Conservation (phyloP, 2,329 filamentous ascomycete species). For the Pseudophaeomoniella oleicola region DNA sequence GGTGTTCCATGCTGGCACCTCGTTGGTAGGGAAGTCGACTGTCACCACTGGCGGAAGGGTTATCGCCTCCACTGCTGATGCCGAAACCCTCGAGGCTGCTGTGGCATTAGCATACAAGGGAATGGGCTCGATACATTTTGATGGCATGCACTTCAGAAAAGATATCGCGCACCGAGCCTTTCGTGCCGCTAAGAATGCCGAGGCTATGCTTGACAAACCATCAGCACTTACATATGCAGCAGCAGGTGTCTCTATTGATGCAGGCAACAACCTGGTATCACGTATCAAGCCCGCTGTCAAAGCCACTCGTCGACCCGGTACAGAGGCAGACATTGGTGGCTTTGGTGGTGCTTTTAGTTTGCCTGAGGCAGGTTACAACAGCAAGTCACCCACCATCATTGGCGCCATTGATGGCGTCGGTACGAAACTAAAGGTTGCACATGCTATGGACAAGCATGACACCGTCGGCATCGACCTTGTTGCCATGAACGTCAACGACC, state of each 20-base stretch:
- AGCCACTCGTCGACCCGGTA: constrained; percentile 69
- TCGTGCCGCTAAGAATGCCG: not conserved
- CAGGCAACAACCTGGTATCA: constrained; percentile 82
- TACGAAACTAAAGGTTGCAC: constrained; percentile 92
- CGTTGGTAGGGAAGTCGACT: constrained; percentile 46
- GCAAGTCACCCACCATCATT: constrained; percentile 65
- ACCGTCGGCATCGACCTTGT: constrained; percentile 95
- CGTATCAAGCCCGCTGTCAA: constrained; percentile 83
- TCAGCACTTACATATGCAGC: constrained; percentile 67
- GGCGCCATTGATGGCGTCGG: constrained; percentile 92
- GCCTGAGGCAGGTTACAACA: constrained; percentile 60
- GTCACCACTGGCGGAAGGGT: constrained; percentile 77
- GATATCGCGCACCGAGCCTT: constrained; percentile 70
- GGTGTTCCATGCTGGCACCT: constrained; percentile 89
- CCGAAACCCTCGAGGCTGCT: constrained; percentile 61
- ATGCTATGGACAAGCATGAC: constrained; percentile 76
- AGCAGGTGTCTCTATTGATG: constrained; percentile 87
- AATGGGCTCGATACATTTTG: constrained; percentile 65
- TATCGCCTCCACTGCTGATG: constrained; percentile 78
- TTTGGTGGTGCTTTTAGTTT: constrained; percentile 85
- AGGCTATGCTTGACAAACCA: constrained; percentile 4
- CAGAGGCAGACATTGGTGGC: constrained; percentile 85
- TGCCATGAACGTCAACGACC: constrained; percentile 97
- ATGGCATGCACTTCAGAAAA: constrained; percentile 80
- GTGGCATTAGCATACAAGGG: constrained; percentile 80